Evolutionary conservation across 2,329 filamentous ascomycete genomes (phyloP), one percentile per base, ranked within the genome.

Genomic region (Zymoseptoria tritici): DNA sequence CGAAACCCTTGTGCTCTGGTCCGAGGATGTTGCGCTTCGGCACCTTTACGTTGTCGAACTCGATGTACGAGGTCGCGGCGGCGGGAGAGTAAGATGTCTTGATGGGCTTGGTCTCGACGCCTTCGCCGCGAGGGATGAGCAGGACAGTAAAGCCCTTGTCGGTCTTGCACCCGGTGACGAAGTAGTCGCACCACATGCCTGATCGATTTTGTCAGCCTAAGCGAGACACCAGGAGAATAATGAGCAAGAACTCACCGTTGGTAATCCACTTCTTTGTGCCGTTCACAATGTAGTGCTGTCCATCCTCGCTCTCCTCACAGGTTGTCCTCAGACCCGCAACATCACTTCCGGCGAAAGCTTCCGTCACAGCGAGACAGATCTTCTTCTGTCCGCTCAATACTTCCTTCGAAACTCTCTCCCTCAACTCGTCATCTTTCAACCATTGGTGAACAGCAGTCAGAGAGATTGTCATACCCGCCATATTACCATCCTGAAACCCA

Each of bases 241-340:
- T 74, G 92, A 87, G 22, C 61, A 79, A 82, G 73, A 85, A 92
- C 68, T 85, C 85, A 62, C 87, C 88, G 73, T 90, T 90, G 51
- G 88, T 90, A 71, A 90, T 91, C 88, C 88, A 91, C 77, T 93
- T 94, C 81, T 92, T 93, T 58, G 81, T 86, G 54, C 88, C 88
- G 70, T 88, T 87, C 57, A 84, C 79, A 64, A 82, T 81, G 72
- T 89, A 92, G 75, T 86, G 81, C 72, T 87, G 86, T 53, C 89
- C 89, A 70, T 91, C 88, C 1, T 85, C 76, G 0, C 87, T 90
- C 78, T 91, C 90, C 66, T 81, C 81, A 1, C 89, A 90, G 0
- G 89, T 94, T 0, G 90, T 94, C 62, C 88, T 81, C 46, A 95
- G 79, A 16, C 88, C 85, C 13, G 90, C 89, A 4, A 95, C 90